These are phyloP conservation scores for Irpex sp. DNA, from an alignment of 1,284 basidiomycete genomes.

Conservation along the genomic window DNA sequence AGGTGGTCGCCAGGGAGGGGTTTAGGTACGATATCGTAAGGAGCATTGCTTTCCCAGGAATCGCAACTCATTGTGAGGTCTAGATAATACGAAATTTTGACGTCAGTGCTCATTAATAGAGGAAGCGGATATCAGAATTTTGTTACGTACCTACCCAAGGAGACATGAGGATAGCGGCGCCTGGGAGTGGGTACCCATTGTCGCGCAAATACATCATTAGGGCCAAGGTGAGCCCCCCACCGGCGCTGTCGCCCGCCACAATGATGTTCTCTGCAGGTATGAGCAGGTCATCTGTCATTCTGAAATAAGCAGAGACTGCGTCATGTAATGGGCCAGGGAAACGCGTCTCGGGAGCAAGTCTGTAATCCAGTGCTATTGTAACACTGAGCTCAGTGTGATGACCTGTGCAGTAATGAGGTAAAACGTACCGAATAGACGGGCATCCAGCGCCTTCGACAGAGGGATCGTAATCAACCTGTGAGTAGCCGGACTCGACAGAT, in stretches of 20 bases:
- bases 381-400: background rate
- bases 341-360: constrained; percentile 88
- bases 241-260: constrained; percentile 89
- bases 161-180: constrained; percentile 81
- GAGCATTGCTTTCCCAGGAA: constrained; percentile 92
- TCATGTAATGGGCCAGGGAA: constrained; percentile 96
- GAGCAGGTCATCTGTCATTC: constrained; percentile 83
- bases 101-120: background rate
- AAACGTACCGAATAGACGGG: constrained; percentile 85
- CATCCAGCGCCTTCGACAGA: constrained; percentile 84
- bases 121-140: background rate
- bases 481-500: constrained; percentile 90
- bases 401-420: background rate
- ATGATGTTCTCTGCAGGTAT: constrained; percentile 90
- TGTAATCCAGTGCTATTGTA: constrained; percentile 84
- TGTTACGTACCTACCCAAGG: constrained; percentile 86
- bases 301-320: constrained; percentile 81
- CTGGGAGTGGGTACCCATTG: constrained; percentile 75
- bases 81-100: constrained; percentile 24
- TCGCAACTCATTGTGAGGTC: constrained; percentile 95
- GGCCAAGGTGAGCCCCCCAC: constrained; percentile 84
- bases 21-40: constrained; percentile 75
- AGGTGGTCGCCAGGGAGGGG: constrained; percentile 79
- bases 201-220: constrained; percentile 90
- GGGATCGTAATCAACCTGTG: constrained; percentile 91